These are phyloP conservation scores for Paxillus rubicundulus DNA, from an alignment of 768 basidiomycete species.

Conservation along the genomic window DNA sequence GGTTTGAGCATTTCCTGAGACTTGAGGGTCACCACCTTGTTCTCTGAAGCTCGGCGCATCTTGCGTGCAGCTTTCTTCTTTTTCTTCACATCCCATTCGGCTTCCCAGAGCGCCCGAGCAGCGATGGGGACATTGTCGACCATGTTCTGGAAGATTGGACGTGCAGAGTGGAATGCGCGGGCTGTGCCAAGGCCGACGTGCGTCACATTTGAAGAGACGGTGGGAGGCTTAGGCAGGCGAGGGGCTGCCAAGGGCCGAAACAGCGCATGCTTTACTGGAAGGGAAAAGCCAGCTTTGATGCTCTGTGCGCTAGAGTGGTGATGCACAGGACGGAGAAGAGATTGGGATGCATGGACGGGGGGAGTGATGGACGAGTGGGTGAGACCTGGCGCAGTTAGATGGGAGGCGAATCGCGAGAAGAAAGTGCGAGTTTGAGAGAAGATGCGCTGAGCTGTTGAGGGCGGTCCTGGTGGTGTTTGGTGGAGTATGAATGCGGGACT, in stretches of 20 bases:
- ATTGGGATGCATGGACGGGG: slow-evolving; percentile 1
- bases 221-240: slow-evolving; percentile 57
- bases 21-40: slow-evolving; percentile 14
- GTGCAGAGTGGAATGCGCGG: slow-evolving; percentile 69
- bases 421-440: slow-evolving; percentile 54
- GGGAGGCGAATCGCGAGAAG: slow-evolving; percentile 52
- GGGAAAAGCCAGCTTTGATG: slow-evolving; percentile 57
- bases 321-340: slow-evolving; percentile 14
- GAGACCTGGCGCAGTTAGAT: slow-evolving; percentile 55
- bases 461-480: slow-evolving; percentile 28
- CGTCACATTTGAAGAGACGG: slow-evolving; percentile 47
- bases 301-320: slow-evolving; percentile 22
- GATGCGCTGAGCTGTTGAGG: slow-evolving; percentile 42
- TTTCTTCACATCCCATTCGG: slow-evolving; percentile 62
- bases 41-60: slow-evolving; percentile 22
- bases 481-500: slow-evolving; percentile 40
- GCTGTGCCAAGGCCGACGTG: slow-evolving; percentile 77
- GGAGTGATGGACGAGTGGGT: slow-evolving; percentile 30
- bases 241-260: slow-evolving; percentile 43
- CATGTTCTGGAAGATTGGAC: slow-evolving; percentile 77
- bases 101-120: slow-evolving; percentile 70
- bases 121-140: slow-evolving; percentile 79
- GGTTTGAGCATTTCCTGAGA: slow-evolving; percentile 31
- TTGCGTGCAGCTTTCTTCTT: slow-evolving; percentile 40
- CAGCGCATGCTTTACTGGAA: slow-evolving; percentile 52